Conservation (phyloP, 2,329 filamentous ascomycete genomes). For the Aspergillus sp. region DNA sequence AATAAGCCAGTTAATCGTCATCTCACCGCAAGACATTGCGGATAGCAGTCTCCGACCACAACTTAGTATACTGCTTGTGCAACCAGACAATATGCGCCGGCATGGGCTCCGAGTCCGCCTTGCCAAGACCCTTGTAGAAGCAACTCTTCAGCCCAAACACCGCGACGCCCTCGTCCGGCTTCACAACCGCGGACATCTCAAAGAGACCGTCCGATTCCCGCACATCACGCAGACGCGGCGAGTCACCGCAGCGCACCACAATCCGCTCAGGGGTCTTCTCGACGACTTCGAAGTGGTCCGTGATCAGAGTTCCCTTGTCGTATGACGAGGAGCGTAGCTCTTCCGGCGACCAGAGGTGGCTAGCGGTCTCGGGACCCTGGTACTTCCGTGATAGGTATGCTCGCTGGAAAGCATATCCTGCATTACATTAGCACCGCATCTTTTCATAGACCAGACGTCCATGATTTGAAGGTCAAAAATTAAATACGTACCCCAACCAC, state of each 20-base stretch:
- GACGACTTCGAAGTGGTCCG: conserved; percentile 66
- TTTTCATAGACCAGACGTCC: not conserved
- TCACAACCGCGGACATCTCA: conserved; percentile 55
- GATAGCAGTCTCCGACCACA: conserved; percentile 50
- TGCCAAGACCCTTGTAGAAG: conserved; percentile 52
- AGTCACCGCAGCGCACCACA: conserved; percentile 60
- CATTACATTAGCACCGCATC: not conserved
- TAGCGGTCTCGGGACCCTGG: conserved; percentile 47
- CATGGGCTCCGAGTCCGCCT: conserved; percentile 40
- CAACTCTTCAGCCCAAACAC: conserved; percentile 61
- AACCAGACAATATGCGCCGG: conserved; percentile 42
- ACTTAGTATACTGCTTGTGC: conserved; percentile 51
- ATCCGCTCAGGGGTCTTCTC: conserved; percentile 56
- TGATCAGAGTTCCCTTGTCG: conserved; percentile 57
- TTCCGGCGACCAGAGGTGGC: conserved; percentile 55
- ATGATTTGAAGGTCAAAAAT: not conserved
- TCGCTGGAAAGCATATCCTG: conserved; percentile 49
- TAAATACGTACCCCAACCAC: conserved; percentile 51
- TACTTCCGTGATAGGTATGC: conserved; percentile 55
- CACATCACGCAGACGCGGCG: conserved; percentile 51
- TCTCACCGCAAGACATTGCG: conserved; percentile 13
- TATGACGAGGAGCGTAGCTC: conserved; percentile 54
- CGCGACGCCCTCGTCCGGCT: conserved; percentile 52
- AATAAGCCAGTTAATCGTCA: not conserved
- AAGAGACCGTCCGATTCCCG: conserved; percentile 61